Base-by-base conservation (phyloP, 2,329 filamentous ascomycete species). In the Fusarium verticillioides region DNA sequence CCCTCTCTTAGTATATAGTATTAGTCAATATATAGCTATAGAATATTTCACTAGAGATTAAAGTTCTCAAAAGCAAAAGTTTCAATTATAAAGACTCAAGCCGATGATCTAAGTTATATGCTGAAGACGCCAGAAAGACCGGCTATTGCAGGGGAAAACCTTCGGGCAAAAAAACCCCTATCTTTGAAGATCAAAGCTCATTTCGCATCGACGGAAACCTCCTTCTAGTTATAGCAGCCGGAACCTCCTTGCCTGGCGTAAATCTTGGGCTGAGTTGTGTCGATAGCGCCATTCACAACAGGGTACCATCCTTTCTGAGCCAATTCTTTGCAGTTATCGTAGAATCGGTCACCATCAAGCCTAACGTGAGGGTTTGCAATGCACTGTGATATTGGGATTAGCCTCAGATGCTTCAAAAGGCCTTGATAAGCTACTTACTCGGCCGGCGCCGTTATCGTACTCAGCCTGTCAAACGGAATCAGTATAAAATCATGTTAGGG, bases 21-120 rank as follows among this genome's bases (percentile, higher is more conserved):
- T n/a, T n/a, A 6, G 13, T 19, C 8, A 5, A n/a, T 15, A n/a
- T 4, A 2, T 15, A 7, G 1, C 15, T 6, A 9, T 4, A 15
- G 13, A 42, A 9, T n/a, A 5, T 16, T n/a, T 4, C n/a, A n/a
- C 5, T 9, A 6, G 13, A 5, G 39, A 9, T 5, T 42, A 1
- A 6, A 16, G 40, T 9, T 10, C 9, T 16, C 0, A 5, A 42
- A 42, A n/a, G 13, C 5, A 23, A 23, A n/a, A 2, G 3, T 16
- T 42, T 15, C 6, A 16, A n/a, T 42, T 16, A 10, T 42, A 7
- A n/a, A 23, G 40, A 7, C 40, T 10, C 1, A 16, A 42, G 21
- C 4, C 13, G 16, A 42, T 42, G 9, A 42, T 23, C 40, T 18
- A 34, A 34, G 13, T 34, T n/a, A n/a, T 3, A 16, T 42, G 13